Conservation (phyloP, 306 rosid species). For the Quercus cerris region DNA sequence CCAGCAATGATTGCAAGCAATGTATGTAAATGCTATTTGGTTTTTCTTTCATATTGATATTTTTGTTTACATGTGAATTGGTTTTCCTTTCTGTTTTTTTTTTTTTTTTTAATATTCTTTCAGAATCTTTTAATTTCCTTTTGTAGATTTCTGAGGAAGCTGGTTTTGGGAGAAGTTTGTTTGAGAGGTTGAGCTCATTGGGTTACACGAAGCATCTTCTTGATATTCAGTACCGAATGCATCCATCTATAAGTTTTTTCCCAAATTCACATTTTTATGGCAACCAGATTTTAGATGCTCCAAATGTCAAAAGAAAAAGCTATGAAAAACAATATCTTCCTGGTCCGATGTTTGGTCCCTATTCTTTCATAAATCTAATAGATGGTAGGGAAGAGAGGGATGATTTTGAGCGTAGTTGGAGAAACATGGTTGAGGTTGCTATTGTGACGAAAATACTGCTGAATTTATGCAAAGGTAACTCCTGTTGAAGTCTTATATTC, state of each 20-base stretch:
- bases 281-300: slow-evolving; percentile 50
- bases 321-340: slow-evolving; percentile 51
- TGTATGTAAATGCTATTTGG: slow-evolving; percentile 30
- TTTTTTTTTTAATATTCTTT: not conserved
- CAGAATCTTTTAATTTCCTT: not conserved
- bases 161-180: slow-evolving; percentile 76
- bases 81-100: no score
- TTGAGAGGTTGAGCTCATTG: slow-evolving; percentile 51
- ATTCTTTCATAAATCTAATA: slow-evolving; percentile 63
- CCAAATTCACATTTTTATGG: slow-evolving; percentile 61
- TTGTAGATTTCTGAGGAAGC: slow-evolving; percentile 48
- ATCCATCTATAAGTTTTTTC: slow-evolving; percentile 69
- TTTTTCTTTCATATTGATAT: not conserved
- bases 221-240: slow-evolving; percentile 75
- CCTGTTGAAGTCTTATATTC: not conserved
- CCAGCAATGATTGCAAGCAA: slow-evolving; percentile 67
- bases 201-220: slow-evolving; percentile 56
- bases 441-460: slow-evolving; percentile 46
- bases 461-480: slow-evolving; percentile 54
- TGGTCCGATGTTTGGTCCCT: slow-evolving; percentile 63
- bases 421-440: slow-evolving; percentile 69
- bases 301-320: slow-evolving; percentile 40
- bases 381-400: slow-evolving; percentile 73
- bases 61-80: not conserved
- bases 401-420: slow-evolving; percentile 64